Evolutionary conservation across 345 rosid species (phyloP).

Genomic region (Cochlearia excelsa): DNA sequence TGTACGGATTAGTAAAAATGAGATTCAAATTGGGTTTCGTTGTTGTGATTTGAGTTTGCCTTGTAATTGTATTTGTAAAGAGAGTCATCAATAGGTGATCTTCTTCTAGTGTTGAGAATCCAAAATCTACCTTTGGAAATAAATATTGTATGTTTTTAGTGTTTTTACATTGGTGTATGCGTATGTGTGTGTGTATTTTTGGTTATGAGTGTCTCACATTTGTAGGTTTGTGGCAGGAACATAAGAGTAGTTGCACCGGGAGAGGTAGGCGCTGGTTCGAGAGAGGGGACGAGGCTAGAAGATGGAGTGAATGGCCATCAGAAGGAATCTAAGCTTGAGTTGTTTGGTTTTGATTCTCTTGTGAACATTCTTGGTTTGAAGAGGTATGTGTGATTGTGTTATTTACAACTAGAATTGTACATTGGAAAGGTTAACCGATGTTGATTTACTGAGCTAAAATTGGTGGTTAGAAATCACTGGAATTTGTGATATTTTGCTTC

Average conservation of each 20-base stretch:
- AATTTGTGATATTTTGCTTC: constrained; percentile 16
- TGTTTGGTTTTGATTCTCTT: constrained; percentile 99
- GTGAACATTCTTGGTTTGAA: constrained; percentile 96
- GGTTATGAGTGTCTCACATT: constrained; percentile 24
- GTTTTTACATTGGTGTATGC: neutral
- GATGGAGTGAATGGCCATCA: constrained; percentile 59
- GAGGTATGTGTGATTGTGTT: constrained; percentile 51
- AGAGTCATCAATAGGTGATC: no score
- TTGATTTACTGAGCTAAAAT: constrained; percentile 6
- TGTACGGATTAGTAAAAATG: constrained; percentile 23
- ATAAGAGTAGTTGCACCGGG: constrained; percentile 44
- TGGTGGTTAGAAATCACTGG: neutral
- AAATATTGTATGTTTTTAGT: constrained; percentile 5
- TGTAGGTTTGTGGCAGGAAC: constrained; percentile 53
- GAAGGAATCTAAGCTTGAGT: constrained; percentile 74
- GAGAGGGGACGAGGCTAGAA: constrained; percentile 41
- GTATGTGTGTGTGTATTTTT: neutral
- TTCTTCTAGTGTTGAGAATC: neutral
- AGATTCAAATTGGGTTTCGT: neutral
- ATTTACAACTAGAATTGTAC: neutral
- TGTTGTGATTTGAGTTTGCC: neutral
- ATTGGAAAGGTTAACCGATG: neutral
- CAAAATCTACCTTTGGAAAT: constrained; percentile 2
- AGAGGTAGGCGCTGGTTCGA: constrained; percentile 35
- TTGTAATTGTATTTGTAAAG: no score